These are phyloP conservation scores for Pseudovirgaria hyperparasitica DNA, from an alignment of 2,329 filamentous ascomycete species.

Conservation along the genomic window DNA sequence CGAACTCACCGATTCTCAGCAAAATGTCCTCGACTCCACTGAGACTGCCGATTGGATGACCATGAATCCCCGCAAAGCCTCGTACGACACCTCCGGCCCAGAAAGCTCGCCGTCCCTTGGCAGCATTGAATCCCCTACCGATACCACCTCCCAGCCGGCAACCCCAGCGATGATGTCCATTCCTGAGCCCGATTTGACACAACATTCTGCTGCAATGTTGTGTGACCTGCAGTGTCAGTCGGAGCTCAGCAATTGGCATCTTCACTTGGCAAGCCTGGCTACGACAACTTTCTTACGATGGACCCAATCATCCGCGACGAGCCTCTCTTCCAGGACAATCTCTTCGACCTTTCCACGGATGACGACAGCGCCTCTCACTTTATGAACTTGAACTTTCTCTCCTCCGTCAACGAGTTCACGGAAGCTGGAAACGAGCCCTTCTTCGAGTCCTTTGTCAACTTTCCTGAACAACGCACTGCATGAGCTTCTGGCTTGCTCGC, in stretches of 20 bases:
- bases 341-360: too few relatives aligned
- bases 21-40: constrained; percentile 5
- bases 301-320: too few relatives aligned
- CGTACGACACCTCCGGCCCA: constrained; percentile 14
- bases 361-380: too few relatives aligned
- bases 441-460: too few relatives aligned
- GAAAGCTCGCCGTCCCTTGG: constrained; percentile 24
- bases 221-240: constrained; percentile 99
- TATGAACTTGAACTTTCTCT: too few relatives aligned
- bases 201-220: constrained; percentile 99
- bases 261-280: too few relatives aligned
- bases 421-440: too few relatives aligned
- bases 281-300: constrained; percentile 6
- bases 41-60: constrained; percentile 10
- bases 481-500: too few relatives aligned
- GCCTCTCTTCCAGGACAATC: too few relatives aligned
- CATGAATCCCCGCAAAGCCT: constrained; percentile 22
- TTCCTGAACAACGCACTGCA: too few relatives aligned
- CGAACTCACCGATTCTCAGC: constrained; percentile 10
- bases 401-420: too few relatives aligned
- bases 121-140: constrained; percentile 25
- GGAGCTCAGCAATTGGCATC: too few relatives aligned
- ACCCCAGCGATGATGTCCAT: constrained; percentile 30
- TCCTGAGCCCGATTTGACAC: constrained; percentile 78
- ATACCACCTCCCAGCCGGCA: constrained; percentile 24